These are phyloP conservation scores for Boechera divaricarpa DNA, from an alignment of 345 rosid genomes.

Conservation along the genomic window DNA sequence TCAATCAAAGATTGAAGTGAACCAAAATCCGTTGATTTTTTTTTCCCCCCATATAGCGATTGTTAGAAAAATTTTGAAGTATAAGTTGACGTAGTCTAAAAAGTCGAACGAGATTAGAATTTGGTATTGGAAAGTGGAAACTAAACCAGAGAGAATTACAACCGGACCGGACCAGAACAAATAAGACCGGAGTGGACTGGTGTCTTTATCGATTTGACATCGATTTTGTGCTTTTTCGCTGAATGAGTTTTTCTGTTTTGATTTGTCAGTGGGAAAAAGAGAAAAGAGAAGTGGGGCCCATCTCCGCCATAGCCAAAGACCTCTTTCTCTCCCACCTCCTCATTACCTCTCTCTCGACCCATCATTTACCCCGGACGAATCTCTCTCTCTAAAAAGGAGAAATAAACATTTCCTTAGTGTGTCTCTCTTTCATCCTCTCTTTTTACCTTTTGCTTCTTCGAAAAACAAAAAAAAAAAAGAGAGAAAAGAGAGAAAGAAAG, in stretches of 20 bases:
- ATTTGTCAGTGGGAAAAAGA: conserved; percentile 41
- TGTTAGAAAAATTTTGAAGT: background rate
- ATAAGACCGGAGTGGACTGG: conserved; percentile 17
- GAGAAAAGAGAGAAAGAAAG: background rate
- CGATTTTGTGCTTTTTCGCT: background rate
- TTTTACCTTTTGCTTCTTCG: conserved; percentile 31
- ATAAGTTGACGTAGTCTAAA: no score
- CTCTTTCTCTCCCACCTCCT: conserved; percentile 52
- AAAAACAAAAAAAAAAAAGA: background rate
- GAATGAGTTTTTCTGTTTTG: conserved; percentile 26
- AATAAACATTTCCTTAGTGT: conserved; percentile 27
- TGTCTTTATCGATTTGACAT: background rate
- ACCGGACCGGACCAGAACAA: background rate
- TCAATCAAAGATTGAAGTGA: background rate
- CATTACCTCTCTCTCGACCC: conserved; percentile 27
- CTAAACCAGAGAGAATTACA: conserved; percentile 5
- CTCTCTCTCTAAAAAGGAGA: conserved; percentile 33
- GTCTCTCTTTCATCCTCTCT: conserved; percentile 28
- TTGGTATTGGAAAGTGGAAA: background rate
- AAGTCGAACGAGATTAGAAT: background rate
- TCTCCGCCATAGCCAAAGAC: conserved; percentile 67
- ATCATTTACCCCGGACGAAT: conserved; percentile 49
- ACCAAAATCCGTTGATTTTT: background rate
- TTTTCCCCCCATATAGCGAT: background rate
- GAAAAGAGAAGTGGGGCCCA: conserved; percentile 51